Conservation (phyloP, 805 yeast genomes). For the Ogataea nitratoaversa region DNA sequence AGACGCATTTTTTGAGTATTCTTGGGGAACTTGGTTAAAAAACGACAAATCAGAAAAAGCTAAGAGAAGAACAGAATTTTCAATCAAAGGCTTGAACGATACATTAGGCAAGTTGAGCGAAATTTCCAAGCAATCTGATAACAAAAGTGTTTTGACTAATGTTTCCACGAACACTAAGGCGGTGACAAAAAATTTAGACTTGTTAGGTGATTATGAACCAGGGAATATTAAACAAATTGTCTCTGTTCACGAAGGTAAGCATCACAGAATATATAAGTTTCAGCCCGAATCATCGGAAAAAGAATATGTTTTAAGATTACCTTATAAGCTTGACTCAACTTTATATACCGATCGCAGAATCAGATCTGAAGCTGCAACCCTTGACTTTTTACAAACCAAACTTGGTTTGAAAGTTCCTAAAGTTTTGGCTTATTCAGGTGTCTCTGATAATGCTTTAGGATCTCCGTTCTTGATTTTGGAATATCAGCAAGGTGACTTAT, state of each 20-base stretch:
- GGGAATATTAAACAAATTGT: conserved; percentile 62
- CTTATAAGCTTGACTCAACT: conserved; percentile 72
- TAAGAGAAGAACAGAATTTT: conserved; percentile 74
- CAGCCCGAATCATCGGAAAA: conserved; percentile 38
- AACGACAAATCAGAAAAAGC: conserved; percentile 73
- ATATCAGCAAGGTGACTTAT: conserved; percentile 67
- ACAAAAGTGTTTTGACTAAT: conserved; percentile 18
- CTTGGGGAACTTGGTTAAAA: conserved; percentile 94
- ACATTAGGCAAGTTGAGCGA: conserved; percentile 43
- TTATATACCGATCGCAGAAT: conserved; percentile 61
- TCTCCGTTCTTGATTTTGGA: conserved; percentile 82
- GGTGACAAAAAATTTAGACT: conserved; percentile 18
- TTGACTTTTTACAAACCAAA: conserved; percentile 72
- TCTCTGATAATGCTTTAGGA: conserved; percentile 56
- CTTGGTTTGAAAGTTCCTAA: conserved; percentile 69
- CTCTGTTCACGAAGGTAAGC: conserved; percentile 91
- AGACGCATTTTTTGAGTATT: conserved; percentile 72
- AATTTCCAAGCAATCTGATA: conserved; percentile 34
- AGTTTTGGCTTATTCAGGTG: conserved; percentile 63
- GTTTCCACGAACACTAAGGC: conserved; percentile 16
- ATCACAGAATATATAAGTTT: conserved; percentile 79
- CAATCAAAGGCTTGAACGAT: conserved; percentile 68
- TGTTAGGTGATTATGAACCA: conserved; percentile 14
- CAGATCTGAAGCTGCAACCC: conserved; percentile 88
- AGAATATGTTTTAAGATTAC: conserved; percentile 73